phyloP scores from a whole-genome alignment of 257 asterid species.

The Jasminum sambac region DNA sequence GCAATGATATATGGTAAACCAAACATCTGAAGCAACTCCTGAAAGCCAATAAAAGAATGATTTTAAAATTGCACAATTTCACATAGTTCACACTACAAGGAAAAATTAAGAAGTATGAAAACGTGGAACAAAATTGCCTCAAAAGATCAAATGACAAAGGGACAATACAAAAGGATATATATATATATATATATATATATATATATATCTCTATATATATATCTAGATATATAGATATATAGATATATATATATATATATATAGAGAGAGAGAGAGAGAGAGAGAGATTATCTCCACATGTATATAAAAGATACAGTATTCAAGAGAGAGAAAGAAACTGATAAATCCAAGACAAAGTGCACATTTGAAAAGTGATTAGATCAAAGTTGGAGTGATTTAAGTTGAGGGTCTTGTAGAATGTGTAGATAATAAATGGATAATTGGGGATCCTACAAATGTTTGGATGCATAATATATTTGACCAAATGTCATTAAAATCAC shows the following conservation, averaged over 20 bases:
- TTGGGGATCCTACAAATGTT: no score
- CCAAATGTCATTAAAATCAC: no score
- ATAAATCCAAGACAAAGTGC: background rate
- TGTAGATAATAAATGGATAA: no score
- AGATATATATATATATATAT: background rate
- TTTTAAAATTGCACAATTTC: conserved; percentile 4
- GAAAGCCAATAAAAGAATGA: conserved; percentile 25
- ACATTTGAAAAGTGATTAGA: no score
- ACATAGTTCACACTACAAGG: background rate
- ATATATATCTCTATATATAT: no score
- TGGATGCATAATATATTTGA: no score
- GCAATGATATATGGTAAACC: conserved; percentile 94
- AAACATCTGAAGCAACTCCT: conserved; percentile 99
- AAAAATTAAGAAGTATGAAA: background rate
- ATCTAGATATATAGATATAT: no score
- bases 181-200: no score
- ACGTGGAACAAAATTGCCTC: background rate
- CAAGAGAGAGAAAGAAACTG: background rate
- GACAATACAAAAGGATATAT: background rate
- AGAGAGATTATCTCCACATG: background rate
- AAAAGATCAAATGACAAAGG: background rate
- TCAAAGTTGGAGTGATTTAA: no score
- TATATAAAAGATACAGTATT: background rate
- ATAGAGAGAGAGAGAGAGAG: background rate
- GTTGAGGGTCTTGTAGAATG: no score